Percentiles rank a stretch among this genome's conserved stretches.
These are phyloP conservation scores for Mariannaea elegans DNA, from an alignment of 2,329 filamentous ascomycete genomes.

Conservation along the genomic window DNA sequence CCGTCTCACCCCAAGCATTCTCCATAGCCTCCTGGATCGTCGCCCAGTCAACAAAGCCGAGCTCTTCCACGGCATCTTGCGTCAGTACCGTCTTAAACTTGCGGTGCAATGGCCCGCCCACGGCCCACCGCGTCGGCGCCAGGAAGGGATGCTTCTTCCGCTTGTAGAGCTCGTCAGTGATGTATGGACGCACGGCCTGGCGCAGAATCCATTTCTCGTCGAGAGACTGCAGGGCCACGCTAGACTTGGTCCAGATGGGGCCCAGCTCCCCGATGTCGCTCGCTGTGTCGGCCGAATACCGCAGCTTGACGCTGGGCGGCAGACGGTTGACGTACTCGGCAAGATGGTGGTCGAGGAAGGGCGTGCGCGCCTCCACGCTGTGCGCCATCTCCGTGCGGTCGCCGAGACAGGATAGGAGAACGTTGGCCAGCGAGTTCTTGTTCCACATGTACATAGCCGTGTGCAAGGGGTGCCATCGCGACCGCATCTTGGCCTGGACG, in stretches of 20 bases:
- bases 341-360: constrained; percentile 4
- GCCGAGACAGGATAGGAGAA: background rate
- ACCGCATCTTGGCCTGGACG: background rate
- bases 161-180: background rate
- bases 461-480: background rate
- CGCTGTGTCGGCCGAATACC: background rate
- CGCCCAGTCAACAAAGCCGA: constrained; percentile 53
- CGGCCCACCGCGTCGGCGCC: background rate
- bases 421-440: background rate
- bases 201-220: constrained; percentile 5
- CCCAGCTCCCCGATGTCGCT: background rate
- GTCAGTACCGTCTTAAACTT: constrained; percentile 46
- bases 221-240: background rate
- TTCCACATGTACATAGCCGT: constrained; percentile 2
- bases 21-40: constrained; percentile 40
- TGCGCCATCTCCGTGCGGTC: background rate
- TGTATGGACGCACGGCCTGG: background rate
- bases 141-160: background rate
- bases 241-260: background rate
- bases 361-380: background rate
- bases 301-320: background rate
- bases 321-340: constrained; percentile 1
- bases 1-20: constrained; percentile 38
- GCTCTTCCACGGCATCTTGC: constrained; percentile 45
- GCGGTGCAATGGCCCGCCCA: constrained; percentile 53